phyloP scores from a whole-genome alignment of 2,329 filamentous ascomycete species.

The Trichoderma sp. region DNA sequence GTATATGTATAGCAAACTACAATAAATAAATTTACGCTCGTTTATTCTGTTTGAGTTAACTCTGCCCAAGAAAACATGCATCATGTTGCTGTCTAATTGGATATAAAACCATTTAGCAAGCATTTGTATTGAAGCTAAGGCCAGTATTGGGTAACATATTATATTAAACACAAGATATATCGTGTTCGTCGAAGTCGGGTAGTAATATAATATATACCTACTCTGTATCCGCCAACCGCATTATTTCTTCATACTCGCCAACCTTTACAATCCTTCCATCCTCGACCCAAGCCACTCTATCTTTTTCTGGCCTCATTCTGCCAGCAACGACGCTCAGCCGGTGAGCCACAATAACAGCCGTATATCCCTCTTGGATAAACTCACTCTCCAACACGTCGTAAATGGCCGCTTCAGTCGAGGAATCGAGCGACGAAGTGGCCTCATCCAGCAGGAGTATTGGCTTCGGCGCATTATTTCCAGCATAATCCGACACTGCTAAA shows the following conservation, averaged over 20 bases:
- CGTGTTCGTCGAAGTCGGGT: background rate
- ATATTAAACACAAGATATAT: background rate
- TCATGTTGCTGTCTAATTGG: background rate
- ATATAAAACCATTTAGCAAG: background rate
- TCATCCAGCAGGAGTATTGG: slow-evolving; percentile 41
- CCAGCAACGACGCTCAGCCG: slow-evolving; percentile 33
- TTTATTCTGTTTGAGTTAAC: background rate
- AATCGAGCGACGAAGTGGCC: slow-evolving; percentile 38
- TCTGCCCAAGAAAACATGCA: background rate
- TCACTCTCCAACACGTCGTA: slow-evolving; percentile 35
- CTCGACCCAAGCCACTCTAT: slow-evolving; percentile 16
- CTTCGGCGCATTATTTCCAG: slow-evolving; percentile 23
- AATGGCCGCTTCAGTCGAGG: slow-evolving; percentile 36
- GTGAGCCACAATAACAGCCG: slow-evolving; percentile 42
- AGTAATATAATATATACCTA: background rate
- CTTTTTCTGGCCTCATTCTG: slow-evolving; percentile 27
- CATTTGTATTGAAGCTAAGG: background rate
- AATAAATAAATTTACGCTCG: background rate
- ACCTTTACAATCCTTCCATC: slow-evolving; percentile 15
- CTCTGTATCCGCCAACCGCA: background rate
- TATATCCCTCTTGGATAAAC: slow-evolving; percentile 37
- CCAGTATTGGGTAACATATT: background rate
- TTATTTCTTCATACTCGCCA: slow-evolving; percentile 15
- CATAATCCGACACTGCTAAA: background rate
- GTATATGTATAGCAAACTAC: background rate